These are phyloP conservation scores for Magnusiomyces paraingens DNA, from an alignment of 1,139 yeast species.

Conservation along the genomic window DNA sequence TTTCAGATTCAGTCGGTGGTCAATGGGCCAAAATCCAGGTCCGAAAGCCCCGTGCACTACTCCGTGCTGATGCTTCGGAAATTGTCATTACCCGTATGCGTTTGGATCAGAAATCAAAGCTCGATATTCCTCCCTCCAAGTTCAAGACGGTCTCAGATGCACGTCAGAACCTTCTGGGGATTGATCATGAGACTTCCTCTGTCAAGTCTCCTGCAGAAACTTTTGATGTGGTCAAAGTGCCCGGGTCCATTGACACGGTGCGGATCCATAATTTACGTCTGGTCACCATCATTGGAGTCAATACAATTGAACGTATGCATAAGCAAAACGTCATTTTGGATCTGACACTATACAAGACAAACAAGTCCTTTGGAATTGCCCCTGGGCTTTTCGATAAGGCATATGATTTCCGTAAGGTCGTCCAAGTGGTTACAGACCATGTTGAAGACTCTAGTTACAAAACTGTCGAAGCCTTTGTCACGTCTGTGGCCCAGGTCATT, in stretches of 20 bases:
- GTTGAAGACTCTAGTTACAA: constrained; percentile 74
- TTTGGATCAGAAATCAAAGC: constrained; percentile 9
- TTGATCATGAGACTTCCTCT: constrained; percentile 5
- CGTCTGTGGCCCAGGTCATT: constrained; percentile 61
- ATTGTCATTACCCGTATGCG: constrained; percentile 36
- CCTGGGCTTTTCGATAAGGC: constrained; percentile 24
- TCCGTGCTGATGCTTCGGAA: constrained; percentile 48
- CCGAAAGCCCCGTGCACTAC: constrained; percentile 47
- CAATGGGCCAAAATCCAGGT: constrained; percentile 42
- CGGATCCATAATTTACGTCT: constrained; percentile 49
- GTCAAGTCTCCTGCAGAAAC: constrained; percentile 7
- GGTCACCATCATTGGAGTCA: constrained; percentile 81
- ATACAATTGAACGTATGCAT: constrained; percentile 77
- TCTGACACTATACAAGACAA: constrained; percentile 36
- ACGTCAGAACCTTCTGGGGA: neutral
- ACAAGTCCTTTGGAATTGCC: constrained; percentile 20
- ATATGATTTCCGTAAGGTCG: constrained; percentile 30
- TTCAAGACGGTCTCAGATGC: neutral
- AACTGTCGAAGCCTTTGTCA: constrained; percentile 88
- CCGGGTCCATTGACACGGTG: constrained; percentile 38
- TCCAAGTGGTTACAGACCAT: constrained; percentile 38
- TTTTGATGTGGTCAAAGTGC: constrained; percentile 37
- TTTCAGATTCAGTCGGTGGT: constrained; percentile 49
- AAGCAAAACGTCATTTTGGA: constrained; percentile 70
- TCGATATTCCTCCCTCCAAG: neutral